Evolutionary conservation across 208 protist species (phyloP), one percentile per base, ranked within the genome.

Genomic region (Trypanosoma mega): DNA sequence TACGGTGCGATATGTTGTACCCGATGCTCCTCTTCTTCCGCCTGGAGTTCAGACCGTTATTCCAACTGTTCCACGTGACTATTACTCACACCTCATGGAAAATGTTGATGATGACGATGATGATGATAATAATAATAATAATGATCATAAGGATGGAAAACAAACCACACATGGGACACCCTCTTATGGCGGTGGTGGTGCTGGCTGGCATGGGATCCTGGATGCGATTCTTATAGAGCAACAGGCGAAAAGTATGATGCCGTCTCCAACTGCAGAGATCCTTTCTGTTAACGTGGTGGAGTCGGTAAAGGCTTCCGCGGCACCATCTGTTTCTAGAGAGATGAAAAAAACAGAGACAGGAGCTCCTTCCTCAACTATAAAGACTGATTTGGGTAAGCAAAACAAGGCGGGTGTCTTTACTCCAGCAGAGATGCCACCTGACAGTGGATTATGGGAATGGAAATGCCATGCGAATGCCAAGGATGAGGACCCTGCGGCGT

Each of bases 381-480:
- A n/a, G n/a, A n/a, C n/a, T n/a, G n/a, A n/a, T n/a, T n/a, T n/a
- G n/a, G n/a, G n/a, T n/a, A n/a, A n/a, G n/a, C n/a, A n/a, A n/a
- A n/a, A n/a, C n/a, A n/a, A n/a, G n/a, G n/a, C n/a, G n/a, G n/a
- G n/a, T n/a, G n/a, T n/a, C n/a, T n/a, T n/a, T 18, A n/a, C 58
- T 58, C 27, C n/a, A 23, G 2, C 36, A 14, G 30, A 7, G 1
- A 11, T 16, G 3, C 31, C 61, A 66, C 2, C 6, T 27, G 18
- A 16, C n/a, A 68, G 74, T 41, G 76, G 65, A 1, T 48, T 63
- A 14, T 90, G 82, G 82, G 72, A 80, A 54, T 90, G 82, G 82
- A 90, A 82, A 55, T 57, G 56, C 18, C 68, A 54, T 36, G 55
- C 29, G 1, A 66, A 80, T 30, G 77, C 78, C 36, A 44, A 60